These are phyloP conservation scores for Venturia pyrina DNA, from an alignment of 2,329 filamentous ascomycete genomes.

Conservation along the genomic window DNA sequence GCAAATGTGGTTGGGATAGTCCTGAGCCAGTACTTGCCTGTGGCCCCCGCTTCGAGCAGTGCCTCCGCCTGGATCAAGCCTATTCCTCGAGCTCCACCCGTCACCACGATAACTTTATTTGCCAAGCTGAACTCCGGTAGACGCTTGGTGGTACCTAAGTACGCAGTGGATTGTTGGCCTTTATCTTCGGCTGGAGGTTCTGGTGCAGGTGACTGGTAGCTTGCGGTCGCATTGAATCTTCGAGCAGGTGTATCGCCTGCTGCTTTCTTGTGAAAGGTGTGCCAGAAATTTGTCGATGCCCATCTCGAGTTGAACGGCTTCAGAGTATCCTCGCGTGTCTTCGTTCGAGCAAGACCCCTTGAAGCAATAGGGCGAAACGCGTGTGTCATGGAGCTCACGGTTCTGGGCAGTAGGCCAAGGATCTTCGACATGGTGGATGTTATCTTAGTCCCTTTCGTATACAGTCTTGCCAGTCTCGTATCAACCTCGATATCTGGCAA, in stretches of 20 bases:
- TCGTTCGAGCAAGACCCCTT: neutral
- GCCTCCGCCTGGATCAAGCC: constrained; percentile 37
- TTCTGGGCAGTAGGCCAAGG: neutral
- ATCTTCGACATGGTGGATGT: neutral
- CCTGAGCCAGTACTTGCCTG: constrained; percentile 23
- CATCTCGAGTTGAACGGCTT: neutral
- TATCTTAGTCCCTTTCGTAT: neutral
- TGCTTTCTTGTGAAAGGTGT: neutral
- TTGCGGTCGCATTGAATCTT: neutral
- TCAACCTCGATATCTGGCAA: neutral
- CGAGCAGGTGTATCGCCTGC: neutral
- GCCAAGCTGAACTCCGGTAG: constrained; percentile 50
- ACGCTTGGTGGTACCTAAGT: constrained; percentile 16
- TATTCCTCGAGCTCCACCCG: constrained; percentile 48
- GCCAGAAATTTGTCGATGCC: neutral
- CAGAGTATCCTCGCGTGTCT: neutral
- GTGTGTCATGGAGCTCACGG: neutral
- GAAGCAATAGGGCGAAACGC: neutral
- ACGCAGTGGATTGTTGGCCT: neutral
- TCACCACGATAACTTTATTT: constrained; percentile 73
- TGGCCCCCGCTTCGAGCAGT: constrained; percentile 37
- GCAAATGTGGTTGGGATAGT: neutral
- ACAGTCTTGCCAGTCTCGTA: neutral
- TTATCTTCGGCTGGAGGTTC: neutral
- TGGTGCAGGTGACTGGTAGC: neutral